Conservation (phyloP, 2,329 filamentous ascomycete species). For the Epichloe scottii region DNA sequence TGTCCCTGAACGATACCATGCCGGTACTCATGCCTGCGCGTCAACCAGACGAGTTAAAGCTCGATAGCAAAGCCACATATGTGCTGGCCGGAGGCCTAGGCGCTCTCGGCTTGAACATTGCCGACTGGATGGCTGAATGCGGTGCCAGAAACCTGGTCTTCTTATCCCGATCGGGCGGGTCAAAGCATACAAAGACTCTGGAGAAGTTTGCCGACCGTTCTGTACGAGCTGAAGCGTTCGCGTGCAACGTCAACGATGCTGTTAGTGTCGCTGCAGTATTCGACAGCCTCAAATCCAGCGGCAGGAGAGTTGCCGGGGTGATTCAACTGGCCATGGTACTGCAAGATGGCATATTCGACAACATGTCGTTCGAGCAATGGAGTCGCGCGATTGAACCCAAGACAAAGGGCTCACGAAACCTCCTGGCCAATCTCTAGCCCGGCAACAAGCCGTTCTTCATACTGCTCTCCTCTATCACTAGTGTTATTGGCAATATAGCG, state of each 20-base stretch:
- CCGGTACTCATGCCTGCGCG: too few relatives aligned
- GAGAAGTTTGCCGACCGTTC: not conserved
- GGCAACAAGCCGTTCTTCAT: constrained; percentile 23
- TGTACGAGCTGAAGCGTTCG: not conserved
- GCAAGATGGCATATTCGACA: constrained; percentile 13
- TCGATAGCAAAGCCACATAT: too few relatives aligned
- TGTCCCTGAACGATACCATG: too few relatives aligned
- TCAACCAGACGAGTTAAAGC: too few relatives aligned
- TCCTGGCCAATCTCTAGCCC: constrained; percentile 18
- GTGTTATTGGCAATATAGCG: constrained; percentile 34
- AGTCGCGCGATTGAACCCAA: constrained; percentile 20
- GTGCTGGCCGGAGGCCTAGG: too few relatives aligned
- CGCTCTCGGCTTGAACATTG: too few relatives aligned
- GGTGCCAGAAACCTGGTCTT: not conserved
- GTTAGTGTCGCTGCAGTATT: not conserved
- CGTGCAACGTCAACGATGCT: not conserved
- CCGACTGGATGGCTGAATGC: too few relatives aligned
- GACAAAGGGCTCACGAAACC: constrained; percentile 26
- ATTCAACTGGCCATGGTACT: constrained; percentile 12
- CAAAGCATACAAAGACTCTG: not conserved
- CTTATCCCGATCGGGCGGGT: not conserved
- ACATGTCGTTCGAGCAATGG: constrained; percentile 25
- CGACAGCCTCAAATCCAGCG: constrained; percentile 7
- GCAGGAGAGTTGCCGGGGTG: constrained; percentile 9
- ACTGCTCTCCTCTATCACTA: constrained; percentile 28